A percentile compares a stretch with the other conserved stretches of the same genome.
phyloP scores from a whole-genome alignment of 768 basidiomycete genomes.

The Rickenella mellea region DNA sequence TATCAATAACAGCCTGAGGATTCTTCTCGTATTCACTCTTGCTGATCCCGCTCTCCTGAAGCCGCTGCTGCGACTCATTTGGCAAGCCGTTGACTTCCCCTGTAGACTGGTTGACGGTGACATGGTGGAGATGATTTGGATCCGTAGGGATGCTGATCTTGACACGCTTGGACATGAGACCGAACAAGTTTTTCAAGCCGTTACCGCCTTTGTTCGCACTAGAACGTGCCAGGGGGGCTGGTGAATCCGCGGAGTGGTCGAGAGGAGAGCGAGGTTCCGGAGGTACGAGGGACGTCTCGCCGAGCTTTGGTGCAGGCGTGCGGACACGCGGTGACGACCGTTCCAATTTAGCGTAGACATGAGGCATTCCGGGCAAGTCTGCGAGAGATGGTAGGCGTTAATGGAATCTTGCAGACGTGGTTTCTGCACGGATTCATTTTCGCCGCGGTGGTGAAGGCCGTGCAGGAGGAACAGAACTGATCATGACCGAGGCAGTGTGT shows the following conservation, averaged over 20 bases:
- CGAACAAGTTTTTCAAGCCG: conserved; percentile 44
- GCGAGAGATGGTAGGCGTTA: conserved; percentile 18
- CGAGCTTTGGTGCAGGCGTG: conserved; percentile 36
- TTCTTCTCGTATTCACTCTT: conserved; percentile 94
- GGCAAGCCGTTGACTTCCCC: conserved; percentile 97
- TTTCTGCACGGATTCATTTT: conserved; percentile 21
- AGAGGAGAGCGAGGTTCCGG: conserved; percentile 12
- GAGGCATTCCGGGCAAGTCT: conserved; percentile 22
- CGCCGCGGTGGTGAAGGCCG: conserved; percentile 13
- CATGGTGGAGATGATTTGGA: conserved; percentile 97
- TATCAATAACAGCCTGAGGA: conserved; percentile 96
- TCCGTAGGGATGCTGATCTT: conserved; percentile 98
- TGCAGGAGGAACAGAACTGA: conserved; percentile 3
- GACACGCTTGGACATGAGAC: conserved; percentile 60
- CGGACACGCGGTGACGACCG: conserved; percentile 32
- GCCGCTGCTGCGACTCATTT: conserved; percentile 96
- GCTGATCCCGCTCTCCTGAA: conserved; percentile 94
- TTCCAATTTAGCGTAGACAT: conserved; percentile 41
- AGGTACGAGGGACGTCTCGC: conserved; percentile 19
- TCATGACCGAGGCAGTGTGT: no score
- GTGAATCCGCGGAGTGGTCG: conserved; percentile 10
- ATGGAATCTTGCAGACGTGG: conserved; percentile 9
- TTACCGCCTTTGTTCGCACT: no score
- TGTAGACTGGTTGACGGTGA: conserved; percentile 97
- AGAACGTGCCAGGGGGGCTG: conserved; percentile 5